Evolutionary conservation across 2,329 filamentous ascomycete species (phyloP).

Genomic region (Ophiocordyceps robertsii): DNA sequence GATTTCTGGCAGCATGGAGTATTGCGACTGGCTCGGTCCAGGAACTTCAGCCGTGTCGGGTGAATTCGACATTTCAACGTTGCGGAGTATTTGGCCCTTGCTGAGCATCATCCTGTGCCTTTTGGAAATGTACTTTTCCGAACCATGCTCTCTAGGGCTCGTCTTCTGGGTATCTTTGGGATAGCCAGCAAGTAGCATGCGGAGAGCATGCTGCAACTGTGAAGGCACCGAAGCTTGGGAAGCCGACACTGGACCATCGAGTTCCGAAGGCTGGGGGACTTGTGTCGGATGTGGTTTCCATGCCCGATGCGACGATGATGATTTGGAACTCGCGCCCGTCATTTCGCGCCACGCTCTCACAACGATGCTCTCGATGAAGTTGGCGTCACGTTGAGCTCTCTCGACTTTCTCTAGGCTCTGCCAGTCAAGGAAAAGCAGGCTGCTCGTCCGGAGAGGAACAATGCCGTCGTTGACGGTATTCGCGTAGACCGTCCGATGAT

Average conservation of each 20-base stretch:
- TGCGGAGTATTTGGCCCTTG: not conserved
- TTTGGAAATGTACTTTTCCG: not conserved
- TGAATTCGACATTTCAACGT: not conserved
- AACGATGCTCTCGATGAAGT: slow-evolving; percentile 81
- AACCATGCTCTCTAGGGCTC: not conserved
- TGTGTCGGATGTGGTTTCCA: too few relatives aligned
- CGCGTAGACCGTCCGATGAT: slow-evolving; percentile 88
- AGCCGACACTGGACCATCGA: too few relatives aligned
- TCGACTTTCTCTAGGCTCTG: slow-evolving; percentile 85
- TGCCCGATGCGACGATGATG: slow-evolving; percentile 1
- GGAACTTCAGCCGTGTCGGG: slow-evolving; percentile 52
- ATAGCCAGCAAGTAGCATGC: too few relatives aligned
- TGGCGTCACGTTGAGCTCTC: slow-evolving; percentile 84
- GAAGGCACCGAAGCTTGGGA: too few relatives aligned
- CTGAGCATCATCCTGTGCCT: not conserved
- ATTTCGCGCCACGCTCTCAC: slow-evolving; percentile 92
- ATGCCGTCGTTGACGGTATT: slow-evolving; percentile 98
- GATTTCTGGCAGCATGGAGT: not conserved
- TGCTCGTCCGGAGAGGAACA: slow-evolving; percentile 87
- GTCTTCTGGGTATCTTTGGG: too few relatives aligned
- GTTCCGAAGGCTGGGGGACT: too few relatives aligned
- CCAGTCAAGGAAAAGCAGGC: slow-evolving; percentile 94
- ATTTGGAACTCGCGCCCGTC: slow-evolving; percentile 56
- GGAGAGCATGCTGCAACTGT: too few relatives aligned
- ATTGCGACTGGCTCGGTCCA: not conserved